Percentiles rank a stretch among this genome's conserved stretches.
These are phyloP conservation scores for Turritis glabra DNA, from an alignment of 345 rosid species.

Conservation along the genomic window DNA sequence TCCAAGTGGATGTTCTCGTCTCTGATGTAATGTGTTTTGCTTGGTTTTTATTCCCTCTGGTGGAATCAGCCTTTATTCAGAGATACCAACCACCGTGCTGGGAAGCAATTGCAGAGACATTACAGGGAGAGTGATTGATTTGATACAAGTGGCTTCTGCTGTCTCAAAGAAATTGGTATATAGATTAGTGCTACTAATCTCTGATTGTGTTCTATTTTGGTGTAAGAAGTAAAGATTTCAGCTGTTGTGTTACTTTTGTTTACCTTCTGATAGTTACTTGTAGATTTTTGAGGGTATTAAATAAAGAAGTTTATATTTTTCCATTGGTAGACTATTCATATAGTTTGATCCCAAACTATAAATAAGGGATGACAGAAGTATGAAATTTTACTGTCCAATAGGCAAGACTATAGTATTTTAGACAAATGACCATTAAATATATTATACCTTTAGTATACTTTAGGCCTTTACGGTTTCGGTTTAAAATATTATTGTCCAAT, in stretches of 20 bases:
- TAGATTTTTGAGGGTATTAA: neutral
- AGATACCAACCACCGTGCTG: neutral
- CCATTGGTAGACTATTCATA: neutral
- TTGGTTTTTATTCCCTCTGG: slow-evolving; percentile 6
- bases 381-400: too few relatives aligned
- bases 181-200: neutral
- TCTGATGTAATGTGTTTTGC: slow-evolving; percentile 4
- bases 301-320: neutral
- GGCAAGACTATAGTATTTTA: too few relatives aligned
- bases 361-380: too few relatives aligned
- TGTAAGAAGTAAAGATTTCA: slow-evolving; percentile 5
- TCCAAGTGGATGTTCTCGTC: neutral
- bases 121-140: slow-evolving; percentile 14
- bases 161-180: neutral
- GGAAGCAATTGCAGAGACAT: slow-evolving; percentile 17
- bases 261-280: neutral
- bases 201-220: slow-evolving; percentile 3
- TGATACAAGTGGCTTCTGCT: neutral
- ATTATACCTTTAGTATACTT: too few relatives aligned
- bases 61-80: slow-evolving; percentile 7
- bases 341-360: neutral
- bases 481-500: too few relatives aligned
- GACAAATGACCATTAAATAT: too few relatives aligned
- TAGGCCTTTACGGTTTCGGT: too few relatives aligned
- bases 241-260: neutral